Evolutionary conservation across 352 stramenopile species (phyloP).

Genomic region (Phytophthora litchii): DNA sequence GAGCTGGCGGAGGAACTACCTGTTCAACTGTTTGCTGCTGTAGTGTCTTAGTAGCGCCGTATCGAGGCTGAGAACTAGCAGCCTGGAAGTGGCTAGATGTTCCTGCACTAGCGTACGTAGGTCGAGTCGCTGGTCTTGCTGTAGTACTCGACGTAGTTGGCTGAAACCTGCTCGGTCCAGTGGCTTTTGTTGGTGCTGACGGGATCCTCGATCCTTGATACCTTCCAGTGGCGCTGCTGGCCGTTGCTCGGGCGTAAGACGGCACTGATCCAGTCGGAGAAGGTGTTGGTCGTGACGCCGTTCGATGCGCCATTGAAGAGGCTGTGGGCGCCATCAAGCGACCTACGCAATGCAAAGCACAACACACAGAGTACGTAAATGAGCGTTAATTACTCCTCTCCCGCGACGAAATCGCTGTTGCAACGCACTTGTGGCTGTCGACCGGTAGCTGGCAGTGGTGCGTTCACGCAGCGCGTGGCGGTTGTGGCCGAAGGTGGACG

Average conservation of each 20-base stretch:
- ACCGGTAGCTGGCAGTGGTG: constrained; percentile 12
- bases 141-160: constrained; percentile 15
- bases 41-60: constrained; percentile 13
- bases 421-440: constrained; percentile 31
- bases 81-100: constrained; percentile 25
- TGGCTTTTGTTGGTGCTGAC: constrained; percentile 33
- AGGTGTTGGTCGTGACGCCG: constrained; percentile 7
- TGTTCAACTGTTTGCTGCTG: constrained; percentile 14
- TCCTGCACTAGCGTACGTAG: constrained; percentile 14
- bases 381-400: constrained; percentile 9
- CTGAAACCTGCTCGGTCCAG: constrained; percentile 25
- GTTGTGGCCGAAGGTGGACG: constrained; percentile 11
- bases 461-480: constrained; percentile 25
- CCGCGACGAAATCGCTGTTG: neutral
- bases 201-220: constrained; percentile 33
- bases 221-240: constrained; percentile 35
- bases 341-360: constrained; percentile 13
- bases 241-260: constrained; percentile 34
- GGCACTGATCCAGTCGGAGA: constrained; percentile 15
- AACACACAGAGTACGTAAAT: constrained; percentile 19
- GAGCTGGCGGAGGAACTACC: constrained; percentile 22
- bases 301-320: constrained; percentile 36
- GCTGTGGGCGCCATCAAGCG: constrained; percentile 36
- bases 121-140: constrained; percentile 6
- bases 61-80: constrained; percentile 16